Base-by-base conservation (phyloP, 1,284 basidiomycete species). In the Cutaneotrichosporon dermatis region DNA sequence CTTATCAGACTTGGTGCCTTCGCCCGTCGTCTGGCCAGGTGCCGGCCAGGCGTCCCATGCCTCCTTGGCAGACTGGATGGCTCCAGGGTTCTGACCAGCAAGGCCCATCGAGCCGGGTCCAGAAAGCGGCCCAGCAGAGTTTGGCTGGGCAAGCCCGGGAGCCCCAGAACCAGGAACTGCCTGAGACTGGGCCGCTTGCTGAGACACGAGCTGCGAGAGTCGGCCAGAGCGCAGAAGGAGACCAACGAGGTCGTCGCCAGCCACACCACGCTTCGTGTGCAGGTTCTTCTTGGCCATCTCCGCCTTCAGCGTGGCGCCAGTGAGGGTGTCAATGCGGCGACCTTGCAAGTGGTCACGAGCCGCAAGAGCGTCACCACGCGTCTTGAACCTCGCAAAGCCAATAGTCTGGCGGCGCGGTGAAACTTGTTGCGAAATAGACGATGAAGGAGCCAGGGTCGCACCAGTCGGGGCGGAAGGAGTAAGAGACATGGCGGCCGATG, bases 281-380 rank as follows among this genome's bases (percentile, higher is more conserved):
- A 99, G 77, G 73, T 99, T 98, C 84, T 99, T 99, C 85, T 99
- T 99, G 42, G 95, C 95, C 92, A 99, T 97, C 80, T 99, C 96
- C 13, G 95, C 95, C 77, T 98, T 99, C 54, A 99, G 79, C 1
- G 95, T 88, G 6, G 90, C 88, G 9, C 93, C 93, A 68, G 92
- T 92, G 74, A 98, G 89, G n/a, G 89, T 85, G 72, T 98, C 95
- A 39, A 99, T 89, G 56, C 91, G 85, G 54, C 89, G 84, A 2
- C 95, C 94, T 74, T 96, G 93, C 6, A 99, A 81, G 6, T 87
- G 83, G 70, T 99, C 95, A 35, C 90, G 83, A 8, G 96, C 95
- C 11, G 87, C 86, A 0, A 97, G 76, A 0, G 95, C 95, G 69
- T 95, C 92, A 39, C 86, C 85, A 15, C 92, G 84, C 16, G 90